Evolutionary conservation across 1,284 basidiomycete genomes (phyloP), one percentile per base, ranked within the genome.

Genomic region (Sporisorium iseilematis-ciliati): DNA sequence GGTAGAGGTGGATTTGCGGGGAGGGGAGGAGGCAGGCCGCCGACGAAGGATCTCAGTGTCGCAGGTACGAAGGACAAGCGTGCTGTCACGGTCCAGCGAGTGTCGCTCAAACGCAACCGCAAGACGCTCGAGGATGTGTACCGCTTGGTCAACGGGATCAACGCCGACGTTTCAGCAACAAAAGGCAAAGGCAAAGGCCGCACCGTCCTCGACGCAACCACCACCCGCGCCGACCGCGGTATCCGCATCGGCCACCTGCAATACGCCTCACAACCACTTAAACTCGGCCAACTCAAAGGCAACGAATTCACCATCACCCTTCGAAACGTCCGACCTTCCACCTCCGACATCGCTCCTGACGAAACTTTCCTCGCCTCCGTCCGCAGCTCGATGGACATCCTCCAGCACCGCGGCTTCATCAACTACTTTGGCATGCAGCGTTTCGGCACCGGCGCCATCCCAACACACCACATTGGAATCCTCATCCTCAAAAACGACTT

Each of bases 371-470:
- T 63, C 16, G 25, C 61, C 42, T 90, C 89, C 0, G 88, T 98
- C 49, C 90, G 93, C 75, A 88, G 88, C 62, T 91, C 92, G 0
- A 89, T 99, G 88, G 88, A 89, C n/a, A 91, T 90, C 3, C 89
- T 99, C 58, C 92, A 94, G 84, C 87, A 89, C 51, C 90, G 90
- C 59, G 97, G 97, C 0, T 98, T 98, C 86, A 93, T 99, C 85
- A 99, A 99, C 85, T 99, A 97, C 84, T 99, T 97, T 84, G 96
- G 95, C 42, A 97, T 99, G 96, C 97, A 99, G 85, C 91, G 97
- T 18, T 99, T 99, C 86, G 97, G 97, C 33, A 99, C 96, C 1
- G 94, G 96, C 7, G 91, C 93, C 12, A 91, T 99, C 29, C 94
- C 96, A 1, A 98, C 97, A 0, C 96, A 99, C 82, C 88, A 92